These are phyloP conservation scores for Aspergillus pseudoviridinutans DNA, from an alignment of 2,329 filamentous ascomycete genomes.

Conservation along the genomic window DNA sequence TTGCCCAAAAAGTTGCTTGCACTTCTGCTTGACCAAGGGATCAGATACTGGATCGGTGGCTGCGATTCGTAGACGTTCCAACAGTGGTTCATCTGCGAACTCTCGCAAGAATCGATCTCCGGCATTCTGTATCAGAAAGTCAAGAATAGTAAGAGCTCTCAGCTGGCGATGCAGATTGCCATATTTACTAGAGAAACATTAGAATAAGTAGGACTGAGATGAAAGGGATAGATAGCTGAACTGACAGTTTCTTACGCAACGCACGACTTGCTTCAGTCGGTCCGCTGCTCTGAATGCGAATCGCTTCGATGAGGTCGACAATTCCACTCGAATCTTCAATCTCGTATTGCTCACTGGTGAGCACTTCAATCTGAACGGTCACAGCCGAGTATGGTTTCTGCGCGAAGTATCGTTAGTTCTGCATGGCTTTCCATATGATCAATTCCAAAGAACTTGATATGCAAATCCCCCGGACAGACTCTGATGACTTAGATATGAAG, in stretches of 20 bases:
- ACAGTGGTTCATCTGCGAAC: constrained; percentile 84
- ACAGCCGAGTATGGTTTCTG: constrained; percentile 89
- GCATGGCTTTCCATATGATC: neutral
- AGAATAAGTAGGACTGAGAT: constrained; percentile 1
- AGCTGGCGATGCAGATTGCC: constrained; percentile 91
- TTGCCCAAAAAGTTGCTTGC: constrained; percentile 76
- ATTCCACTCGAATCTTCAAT: constrained; percentile 90
- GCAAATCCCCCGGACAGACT: neutral
- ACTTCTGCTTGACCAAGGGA: constrained; percentile 80
- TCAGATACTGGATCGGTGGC: constrained; percentile 83
- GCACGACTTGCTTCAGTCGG: constrained; percentile 87
- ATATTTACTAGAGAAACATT: constrained; percentile 64
- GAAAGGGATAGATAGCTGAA: constrained; percentile 2
- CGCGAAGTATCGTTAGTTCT: neutral
- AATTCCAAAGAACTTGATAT: neutral
- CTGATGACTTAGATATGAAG: neutral
- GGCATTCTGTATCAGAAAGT: constrained; percentile 92
- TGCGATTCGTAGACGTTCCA: constrained; percentile 85
- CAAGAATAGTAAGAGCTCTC: constrained; percentile 80
- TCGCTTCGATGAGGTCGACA: constrained; percentile 88
- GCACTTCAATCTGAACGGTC: constrained; percentile 83
- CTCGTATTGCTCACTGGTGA: constrained; percentile 84
- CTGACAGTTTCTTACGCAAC: constrained; percentile 86
- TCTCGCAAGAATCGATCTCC: constrained; percentile 79
- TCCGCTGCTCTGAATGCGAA: constrained; percentile 81